Base-by-base conservation (phyloP, 176 grass and related monocot species). In the Carex pumila region DNA sequence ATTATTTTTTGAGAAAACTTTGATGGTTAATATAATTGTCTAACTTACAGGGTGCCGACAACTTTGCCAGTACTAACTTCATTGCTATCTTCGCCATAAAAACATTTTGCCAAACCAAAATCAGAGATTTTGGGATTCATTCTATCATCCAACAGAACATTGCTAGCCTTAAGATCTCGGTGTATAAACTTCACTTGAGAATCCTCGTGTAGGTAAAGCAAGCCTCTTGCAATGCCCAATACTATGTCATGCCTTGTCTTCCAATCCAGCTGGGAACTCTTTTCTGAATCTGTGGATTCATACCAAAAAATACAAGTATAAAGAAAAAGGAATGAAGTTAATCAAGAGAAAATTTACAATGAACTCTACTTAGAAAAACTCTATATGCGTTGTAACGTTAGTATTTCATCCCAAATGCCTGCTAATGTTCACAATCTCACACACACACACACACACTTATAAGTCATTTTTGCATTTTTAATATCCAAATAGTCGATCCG, bases 91-190 rank as follows among this genome's bases (percentile, higher is more conserved):
- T 89, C 94, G 5, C 90, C 69, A 43, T 87, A 94, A 65, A 97
- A 32, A 5, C 13, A 94, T 83, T 92, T 92, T 37, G 94, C 94
- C 91, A 94, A 90, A 82, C 94, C 94, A 66, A 97, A 97, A 68
- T 97, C 94, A 21, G 94, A 97, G 71, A 97, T 97, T 87, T 97
- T 97, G 12, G 94, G 94, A 84, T 90, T 94, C 94, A 97, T 97
- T 61, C 84, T 86, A 81, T 92, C 83, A 90, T 97, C 94, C 5
- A 97, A 89, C 62, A 97, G 81, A 59, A 97, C 90, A 77, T 97
- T 97, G 77, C 94, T 94, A 37, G 94, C 94, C 71, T 94, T 97
- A 49, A 94, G 86, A 87, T 97, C 94, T 78, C 94, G 41, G 32
- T 97, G 94, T 41, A 94, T 89, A 84, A 97, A 77, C 71, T 92